phyloP scores from a whole-genome alignment of 164 flowering plant species.

The Aristolochia contorta region DNA sequence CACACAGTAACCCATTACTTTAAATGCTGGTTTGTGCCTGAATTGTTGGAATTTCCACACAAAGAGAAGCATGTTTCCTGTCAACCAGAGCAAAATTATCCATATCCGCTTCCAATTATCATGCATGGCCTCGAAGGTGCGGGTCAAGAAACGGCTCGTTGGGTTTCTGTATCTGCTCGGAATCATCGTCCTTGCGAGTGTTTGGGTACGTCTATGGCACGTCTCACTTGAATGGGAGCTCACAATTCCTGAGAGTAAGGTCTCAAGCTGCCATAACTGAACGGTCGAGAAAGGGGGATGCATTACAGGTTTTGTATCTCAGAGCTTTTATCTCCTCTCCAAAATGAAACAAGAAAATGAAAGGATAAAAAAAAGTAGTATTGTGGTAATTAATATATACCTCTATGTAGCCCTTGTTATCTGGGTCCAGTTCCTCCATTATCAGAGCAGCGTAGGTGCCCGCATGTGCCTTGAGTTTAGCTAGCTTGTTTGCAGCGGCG shows the following conservation, averaged over 20 bases:
- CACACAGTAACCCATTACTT: slow-evolving; percentile 67
- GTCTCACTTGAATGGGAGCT: slow-evolving; percentile 22
- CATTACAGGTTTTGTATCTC: background rate
- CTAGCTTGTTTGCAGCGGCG: slow-evolving; percentile 79
- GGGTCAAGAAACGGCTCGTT: slow-evolving; percentile 25
- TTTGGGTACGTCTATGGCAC: slow-evolving; percentile 17
- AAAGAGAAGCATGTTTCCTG: slow-evolving; percentile 40
- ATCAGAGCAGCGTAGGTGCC: slow-evolving; percentile 64
- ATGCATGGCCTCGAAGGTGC: slow-evolving; percentile 26
- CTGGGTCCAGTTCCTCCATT: slow-evolving; percentile 98
- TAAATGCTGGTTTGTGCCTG: slow-evolving; percentile 17
- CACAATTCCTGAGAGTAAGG: slow-evolving; percentile 60
- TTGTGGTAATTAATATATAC: too few species aligned
- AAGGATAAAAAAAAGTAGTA: too few species aligned
- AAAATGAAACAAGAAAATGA: too few species aligned
- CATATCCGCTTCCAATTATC: slow-evolving; percentile 81
- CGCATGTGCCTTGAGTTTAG: slow-evolving; percentile 68
- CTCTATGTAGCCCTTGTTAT: slow-evolving; percentile 9
- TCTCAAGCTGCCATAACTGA: slow-evolving; percentile 91
- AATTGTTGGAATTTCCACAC: slow-evolving; percentile 45
- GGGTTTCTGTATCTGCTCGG: slow-evolving; percentile 64
- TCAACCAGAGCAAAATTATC: slow-evolving; percentile 49
- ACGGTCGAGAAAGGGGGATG: background rate
- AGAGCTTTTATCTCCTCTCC: background rate
- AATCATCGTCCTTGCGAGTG: slow-evolving; percentile 74